Percentiles rank a stretch among this genome's conserved stretches.
These are phyloP conservation scores for Cadophora malorum DNA, from an alignment of 2,329 filamentous ascomycete species.

Conservation along the genomic window DNA sequence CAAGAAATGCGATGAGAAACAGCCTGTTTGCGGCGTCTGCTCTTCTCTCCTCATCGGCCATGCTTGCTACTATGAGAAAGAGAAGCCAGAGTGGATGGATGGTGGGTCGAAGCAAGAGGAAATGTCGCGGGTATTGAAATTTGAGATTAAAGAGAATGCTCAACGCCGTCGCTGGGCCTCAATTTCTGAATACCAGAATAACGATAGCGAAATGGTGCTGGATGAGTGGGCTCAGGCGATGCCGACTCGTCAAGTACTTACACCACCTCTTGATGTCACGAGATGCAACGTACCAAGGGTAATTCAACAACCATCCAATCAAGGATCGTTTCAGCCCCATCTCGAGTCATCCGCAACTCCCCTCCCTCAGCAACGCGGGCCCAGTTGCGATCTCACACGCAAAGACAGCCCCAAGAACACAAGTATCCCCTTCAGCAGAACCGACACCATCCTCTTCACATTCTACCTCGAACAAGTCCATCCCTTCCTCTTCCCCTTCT, in stretches of 20 bases:
- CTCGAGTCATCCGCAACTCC: background rate
- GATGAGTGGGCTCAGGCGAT: background rate
- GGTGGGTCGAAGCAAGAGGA: background rate
- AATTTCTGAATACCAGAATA: background rate
- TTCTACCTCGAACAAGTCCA: background rate
- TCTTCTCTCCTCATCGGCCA: background rate
- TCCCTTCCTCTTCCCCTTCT: background rate
- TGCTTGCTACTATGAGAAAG: background rate
- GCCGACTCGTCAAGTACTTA: background rate
- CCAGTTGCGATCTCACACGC: background rate
- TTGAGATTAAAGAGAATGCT: background rate
- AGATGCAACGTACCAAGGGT: background rate
- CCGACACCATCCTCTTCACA: background rate
- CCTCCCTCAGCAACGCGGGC: background rate
- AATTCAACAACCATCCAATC: background rate
- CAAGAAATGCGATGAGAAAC: background rate
- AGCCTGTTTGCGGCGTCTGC: background rate
- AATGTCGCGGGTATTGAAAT: background rate
- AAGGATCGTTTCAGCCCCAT: background rate
- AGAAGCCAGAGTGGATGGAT: background rate
- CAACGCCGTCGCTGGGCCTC: background rate
- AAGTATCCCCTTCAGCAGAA: background rate
- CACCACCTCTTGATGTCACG: background rate
- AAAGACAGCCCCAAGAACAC: background rate
- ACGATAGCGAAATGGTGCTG: background rate